phyloP scores from a whole-genome alignment of 441 rosid species.

The Biscutella laevigata region DNA sequence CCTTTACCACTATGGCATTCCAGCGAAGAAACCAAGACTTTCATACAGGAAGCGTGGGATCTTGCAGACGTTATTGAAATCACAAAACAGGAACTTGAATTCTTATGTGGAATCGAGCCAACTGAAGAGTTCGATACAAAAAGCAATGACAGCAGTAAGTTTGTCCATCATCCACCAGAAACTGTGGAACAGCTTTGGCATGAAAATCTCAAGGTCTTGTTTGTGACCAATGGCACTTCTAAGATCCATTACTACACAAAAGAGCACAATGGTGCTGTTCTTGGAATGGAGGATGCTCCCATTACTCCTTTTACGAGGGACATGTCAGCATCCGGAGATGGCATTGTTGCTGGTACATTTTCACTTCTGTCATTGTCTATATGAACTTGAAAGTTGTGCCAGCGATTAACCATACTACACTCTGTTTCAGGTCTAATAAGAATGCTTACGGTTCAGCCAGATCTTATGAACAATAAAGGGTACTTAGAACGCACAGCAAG shows the following conservation, averaged over 20 bases:
- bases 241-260: constrained; percentile 77
- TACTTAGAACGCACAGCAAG: constrained; percentile 51
- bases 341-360: constrained; percentile 70
- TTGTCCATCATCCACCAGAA: constrained; percentile 56
- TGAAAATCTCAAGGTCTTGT: constrained; percentile 64
- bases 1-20: constrained; percentile 81
- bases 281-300: constrained; percentile 79
- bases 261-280: constrained; percentile 68
- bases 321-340: constrained; percentile 93
- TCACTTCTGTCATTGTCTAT: neutral
- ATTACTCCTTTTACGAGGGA: constrained; percentile 70
- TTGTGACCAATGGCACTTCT: constrained; percentile 91
- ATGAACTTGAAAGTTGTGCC: neutral
- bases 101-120: constrained; percentile 63
- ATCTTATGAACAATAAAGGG: constrained; percentile 54
- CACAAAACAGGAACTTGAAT: constrained; percentile 89
- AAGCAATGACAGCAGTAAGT: constrained; percentile 50
- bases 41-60: constrained; percentile 65
- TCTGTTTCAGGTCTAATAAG: constrained; percentile 62
- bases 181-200: constrained; percentile 70
- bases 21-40: constrained; percentile 54
- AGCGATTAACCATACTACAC: constrained; percentile 1
- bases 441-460: constrained; percentile 70
- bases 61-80: constrained; percentile 67
- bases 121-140: constrained; percentile 62